Evolutionary conservation across 495 filamentous ascomycete genomes (phyloP).

Genomic region (Aspergillus saccharolyticus): DNA sequence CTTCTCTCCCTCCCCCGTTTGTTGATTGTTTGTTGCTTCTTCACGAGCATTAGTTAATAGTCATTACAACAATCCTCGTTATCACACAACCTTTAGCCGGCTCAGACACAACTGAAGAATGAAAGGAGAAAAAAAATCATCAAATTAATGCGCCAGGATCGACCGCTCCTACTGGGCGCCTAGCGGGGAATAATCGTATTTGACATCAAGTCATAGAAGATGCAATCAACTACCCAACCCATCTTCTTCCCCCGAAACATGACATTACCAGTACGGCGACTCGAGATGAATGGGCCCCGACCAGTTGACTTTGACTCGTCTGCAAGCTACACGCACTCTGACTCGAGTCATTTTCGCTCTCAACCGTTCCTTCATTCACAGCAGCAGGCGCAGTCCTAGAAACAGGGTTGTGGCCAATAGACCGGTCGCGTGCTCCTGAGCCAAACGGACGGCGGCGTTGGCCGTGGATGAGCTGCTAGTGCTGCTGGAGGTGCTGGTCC

Average conservation of each 20-base stretch:
- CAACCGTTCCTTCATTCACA: conserved; percentile 33
- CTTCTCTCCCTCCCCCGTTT: background rate
- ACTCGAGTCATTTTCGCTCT: background rate
- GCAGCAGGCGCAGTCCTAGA: conserved; percentile 43
- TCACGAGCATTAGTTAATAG: too few relatives aligned
- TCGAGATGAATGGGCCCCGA: background rate
- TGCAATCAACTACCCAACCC: background rate
- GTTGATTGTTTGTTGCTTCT: background rate
- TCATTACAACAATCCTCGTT: too few relatives aligned
- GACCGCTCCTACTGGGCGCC: background rate
- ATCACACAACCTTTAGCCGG: too few relatives aligned
- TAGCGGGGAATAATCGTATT: conserved; percentile 1
- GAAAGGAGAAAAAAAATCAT: too few relatives aligned
- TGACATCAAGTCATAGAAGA: conserved; percentile 6
- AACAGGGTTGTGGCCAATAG: conserved; percentile 45
- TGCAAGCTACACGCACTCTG: background rate
- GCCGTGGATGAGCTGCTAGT: conserved; percentile 17
- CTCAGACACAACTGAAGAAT: too few relatives aligned
- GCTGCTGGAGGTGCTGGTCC: conserved; percentile 20
- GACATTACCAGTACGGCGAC: background rate
- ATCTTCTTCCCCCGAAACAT: background rate
- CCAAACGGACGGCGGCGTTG: conserved; percentile 35
- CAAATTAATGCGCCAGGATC: background rate
- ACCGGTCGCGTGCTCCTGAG: conserved; percentile 46
- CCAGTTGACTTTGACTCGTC: background rate